Evolutionary conservation across 805 yeast species (phyloP).

Genomic region (Komagataella ulmi): DNA sequence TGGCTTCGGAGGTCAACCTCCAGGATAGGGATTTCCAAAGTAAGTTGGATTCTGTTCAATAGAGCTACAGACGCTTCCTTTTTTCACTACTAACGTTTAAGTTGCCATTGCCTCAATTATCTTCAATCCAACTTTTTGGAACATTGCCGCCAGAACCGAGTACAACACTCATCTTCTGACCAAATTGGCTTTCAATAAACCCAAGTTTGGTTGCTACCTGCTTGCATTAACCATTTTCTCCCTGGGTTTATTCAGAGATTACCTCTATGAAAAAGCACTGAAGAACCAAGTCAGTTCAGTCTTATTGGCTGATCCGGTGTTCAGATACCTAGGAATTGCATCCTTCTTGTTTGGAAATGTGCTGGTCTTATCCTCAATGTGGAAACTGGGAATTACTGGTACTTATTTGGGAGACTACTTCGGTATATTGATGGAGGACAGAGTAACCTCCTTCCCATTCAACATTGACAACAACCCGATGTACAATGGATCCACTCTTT

Average conservation of each 20-base stretch:
- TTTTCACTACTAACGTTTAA: slow-evolving; percentile 4
- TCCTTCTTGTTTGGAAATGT: slow-evolving; percentile 61
- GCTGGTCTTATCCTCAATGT: slow-evolving; percentile 79
- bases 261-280: slow-evolving; percentile 59
- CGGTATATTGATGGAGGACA: slow-evolving; percentile 83
- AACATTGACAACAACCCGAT: slow-evolving; percentile 86
- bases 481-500: slow-evolving; percentile 87
- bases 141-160: slow-evolving; percentile 78
- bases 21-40: slow-evolving; percentile 11
- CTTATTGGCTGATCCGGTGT: slow-evolving; percentile 26
- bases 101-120: slow-evolving; percentile 55
- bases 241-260: slow-evolving; percentile 75
- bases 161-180: slow-evolving; percentile 69
- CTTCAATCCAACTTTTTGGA: slow-evolving; percentile 95
- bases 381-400: slow-evolving; percentile 86
- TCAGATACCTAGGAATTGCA: slow-evolving; percentile 30
- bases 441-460: slow-evolving; percentile 91
- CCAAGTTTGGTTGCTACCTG: slow-evolving; percentile 68
- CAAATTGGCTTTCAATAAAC: slow-evolving; percentile 52
- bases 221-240: slow-evolving; percentile 77
- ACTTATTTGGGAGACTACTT: slow-evolving; percentile 96
- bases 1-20: slow-evolving; percentile 11
- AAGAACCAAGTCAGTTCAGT: slow-evolving; percentile 54
- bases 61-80: neutral
- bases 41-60: slow-evolving; percentile 5